Conservation (phyloP, 305 asterid species). For the Fraxinus platypoda region DNA sequence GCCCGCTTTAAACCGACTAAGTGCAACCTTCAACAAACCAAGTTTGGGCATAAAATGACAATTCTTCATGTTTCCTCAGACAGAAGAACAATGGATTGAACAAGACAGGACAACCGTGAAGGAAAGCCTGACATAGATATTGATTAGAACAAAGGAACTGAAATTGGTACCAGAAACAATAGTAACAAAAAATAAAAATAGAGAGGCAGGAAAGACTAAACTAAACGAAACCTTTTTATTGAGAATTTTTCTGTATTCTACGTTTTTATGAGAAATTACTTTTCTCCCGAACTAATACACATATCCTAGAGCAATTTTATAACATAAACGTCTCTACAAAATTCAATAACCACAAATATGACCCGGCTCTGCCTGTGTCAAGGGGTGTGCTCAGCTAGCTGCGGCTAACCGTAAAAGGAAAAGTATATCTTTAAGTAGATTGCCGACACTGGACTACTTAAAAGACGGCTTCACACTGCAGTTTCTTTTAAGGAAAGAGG, state of each 20-base stretch:
- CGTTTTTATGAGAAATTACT: not conserved
- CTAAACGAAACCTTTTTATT: not conserved
- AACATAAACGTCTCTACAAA: constrained; percentile 37
- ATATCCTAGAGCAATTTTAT: constrained; percentile 6
- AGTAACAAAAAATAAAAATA: no score
- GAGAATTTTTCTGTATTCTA: not conserved
- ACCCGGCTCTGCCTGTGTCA: constrained; percentile 20
- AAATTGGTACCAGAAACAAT: no score
- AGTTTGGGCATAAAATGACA: not conserved
- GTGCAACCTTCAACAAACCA: not conserved
- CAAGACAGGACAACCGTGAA: no score
- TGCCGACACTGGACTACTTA: constrained; percentile 34
- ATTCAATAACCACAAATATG: constrained; percentile 29
- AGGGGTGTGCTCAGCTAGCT: not conserved
- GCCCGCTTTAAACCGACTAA: not conserved
- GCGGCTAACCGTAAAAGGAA: not conserved
- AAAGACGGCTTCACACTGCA: constrained; percentile 49
- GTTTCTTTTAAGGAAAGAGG: constrained; percentile 51
- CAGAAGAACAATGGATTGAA: no score
- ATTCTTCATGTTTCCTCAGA: no score
- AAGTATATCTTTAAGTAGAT: constrained; percentile 14
- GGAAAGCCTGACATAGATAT: no score
- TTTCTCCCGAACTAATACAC: not conserved
- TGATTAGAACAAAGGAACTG: no score
- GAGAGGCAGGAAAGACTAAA: not conserved